Percentiles rank a stretch among this genome's conserved stretches.
phyloP scores from a whole-genome alignment of 768 basidiomycete genomes.

The Amanita pallidorosea region DNA sequence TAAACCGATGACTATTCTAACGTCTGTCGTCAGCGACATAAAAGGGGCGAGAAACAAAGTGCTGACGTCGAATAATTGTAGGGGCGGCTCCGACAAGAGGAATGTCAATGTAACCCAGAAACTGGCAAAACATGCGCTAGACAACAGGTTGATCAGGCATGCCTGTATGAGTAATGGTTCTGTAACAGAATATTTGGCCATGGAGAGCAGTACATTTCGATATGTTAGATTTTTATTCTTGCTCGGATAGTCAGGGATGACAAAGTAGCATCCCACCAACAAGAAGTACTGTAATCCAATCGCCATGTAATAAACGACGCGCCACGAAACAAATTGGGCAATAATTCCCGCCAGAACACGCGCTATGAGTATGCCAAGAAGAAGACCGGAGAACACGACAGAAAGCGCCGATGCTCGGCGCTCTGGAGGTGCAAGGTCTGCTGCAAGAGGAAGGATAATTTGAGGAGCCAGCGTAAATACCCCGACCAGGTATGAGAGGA shows the following conservation, averaged over 20 bases:
- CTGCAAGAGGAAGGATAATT: slow-evolving; percentile 69
- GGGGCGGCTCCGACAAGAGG: slow-evolving; percentile 62
- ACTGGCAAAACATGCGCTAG: slow-evolving; percentile 46
- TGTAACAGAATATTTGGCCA: slow-evolving; percentile 67
- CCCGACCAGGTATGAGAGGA: slow-evolving; percentile 62
- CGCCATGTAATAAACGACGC: slow-evolving; percentile 69
- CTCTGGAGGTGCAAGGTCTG: slow-evolving; percentile 70
- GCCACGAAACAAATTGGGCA: slow-evolving; percentile 60
- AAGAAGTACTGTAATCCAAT: slow-evolving; percentile 59
- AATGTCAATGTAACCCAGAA: slow-evolving; percentile 78
- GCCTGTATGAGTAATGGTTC: slow-evolving; percentile 73
- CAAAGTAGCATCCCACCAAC: slow-evolving; percentile 44
- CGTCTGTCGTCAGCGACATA: background rate
- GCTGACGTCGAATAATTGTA: slow-evolving; percentile 67
- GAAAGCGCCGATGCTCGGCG: slow-evolving; percentile 67
- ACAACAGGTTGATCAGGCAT: slow-evolving; percentile 47
- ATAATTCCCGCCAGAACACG: slow-evolving; percentile 70
- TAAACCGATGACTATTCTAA: slow-evolving; percentile 49
- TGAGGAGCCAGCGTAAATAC: slow-evolving; percentile 63
- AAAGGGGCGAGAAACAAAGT: slow-evolving; percentile 6
- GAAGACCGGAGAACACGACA: slow-evolving; percentile 56
- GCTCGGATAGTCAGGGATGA: slow-evolving; percentile 78
- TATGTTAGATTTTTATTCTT: slow-evolving; percentile 62
- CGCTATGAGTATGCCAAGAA: slow-evolving; percentile 66
- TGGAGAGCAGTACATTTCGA: slow-evolving; percentile 56